phyloP scores from a whole-genome alignment of 2,329 filamentous ascomycete species.

The Escovopsis sp. region DNA sequence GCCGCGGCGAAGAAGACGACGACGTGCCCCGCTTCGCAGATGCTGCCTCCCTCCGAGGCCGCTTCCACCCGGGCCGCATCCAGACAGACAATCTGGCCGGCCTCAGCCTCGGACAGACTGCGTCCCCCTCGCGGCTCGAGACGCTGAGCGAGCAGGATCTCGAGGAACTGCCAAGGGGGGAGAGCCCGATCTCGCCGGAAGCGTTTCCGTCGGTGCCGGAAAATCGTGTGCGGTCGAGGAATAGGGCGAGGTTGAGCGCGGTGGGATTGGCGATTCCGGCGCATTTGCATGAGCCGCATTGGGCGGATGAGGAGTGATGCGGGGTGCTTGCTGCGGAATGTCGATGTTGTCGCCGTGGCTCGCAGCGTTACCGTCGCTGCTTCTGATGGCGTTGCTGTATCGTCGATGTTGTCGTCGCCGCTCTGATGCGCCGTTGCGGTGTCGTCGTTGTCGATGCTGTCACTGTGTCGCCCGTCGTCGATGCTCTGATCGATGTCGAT shows the following conservation, averaged over 20 bases:
- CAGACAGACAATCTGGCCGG: neutral
- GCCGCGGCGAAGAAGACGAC: too few relatives aligned
- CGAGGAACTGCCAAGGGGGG: constrained; percentile 21
- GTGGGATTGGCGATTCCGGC: constrained; percentile 13
- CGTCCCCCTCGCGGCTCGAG: constrained; percentile 1
- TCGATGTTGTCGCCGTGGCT: too few relatives aligned
- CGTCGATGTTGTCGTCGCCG: too few relatives aligned
- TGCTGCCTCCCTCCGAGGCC: neutral
- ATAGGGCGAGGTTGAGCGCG: constrained; percentile 23
- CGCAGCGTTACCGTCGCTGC: too few relatives aligned
- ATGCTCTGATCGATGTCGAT: too few relatives aligned
- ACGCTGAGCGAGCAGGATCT: constrained; percentile 6
- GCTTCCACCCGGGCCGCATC: neutral
- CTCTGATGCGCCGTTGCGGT: too few relatives aligned
- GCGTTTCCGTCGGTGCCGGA: constrained; percentile 13
- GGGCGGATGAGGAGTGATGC: constrained; percentile 25
- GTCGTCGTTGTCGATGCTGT: too few relatives aligned
- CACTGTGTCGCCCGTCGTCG: too few relatives aligned
- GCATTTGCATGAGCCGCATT: constrained; percentile 15
- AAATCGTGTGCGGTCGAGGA: constrained; percentile 14
- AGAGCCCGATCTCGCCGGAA: constrained; percentile 24
- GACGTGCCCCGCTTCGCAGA: too few relatives aligned
- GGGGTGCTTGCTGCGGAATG: neutral
- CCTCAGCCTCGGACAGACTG: too few relatives aligned
- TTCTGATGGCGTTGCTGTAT: too few relatives aligned